phyloP scores from a whole-genome alignment of 495 filamentous ascomycete species.

The Aspergillus sclerotioniger region DNA sequence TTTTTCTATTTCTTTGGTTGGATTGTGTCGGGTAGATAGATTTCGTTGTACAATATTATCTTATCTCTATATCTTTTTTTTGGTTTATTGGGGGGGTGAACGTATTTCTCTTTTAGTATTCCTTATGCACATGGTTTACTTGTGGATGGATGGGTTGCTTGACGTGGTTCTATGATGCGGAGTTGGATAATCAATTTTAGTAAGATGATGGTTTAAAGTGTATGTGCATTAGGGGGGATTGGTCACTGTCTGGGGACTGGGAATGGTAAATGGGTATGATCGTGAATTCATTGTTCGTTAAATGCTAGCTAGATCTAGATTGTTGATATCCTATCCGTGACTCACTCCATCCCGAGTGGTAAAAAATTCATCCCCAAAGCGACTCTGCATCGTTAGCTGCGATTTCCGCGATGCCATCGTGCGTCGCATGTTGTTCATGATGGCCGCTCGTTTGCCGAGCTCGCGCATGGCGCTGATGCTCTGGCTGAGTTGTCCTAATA shows the following conservation, averaged over 20 bases:
- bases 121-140: too few species aligned
- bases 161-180: too few species aligned
- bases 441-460: slow-evolving; percentile 67
- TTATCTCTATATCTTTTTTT: slow-evolving; percentile 19
- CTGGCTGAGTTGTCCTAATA: slow-evolving; percentile 67
- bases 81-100: background rate
- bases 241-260: too few species aligned
- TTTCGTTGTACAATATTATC: slow-evolving; percentile 11
- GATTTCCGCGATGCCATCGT: slow-evolving; percentile 23
- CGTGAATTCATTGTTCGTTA: too few species aligned
- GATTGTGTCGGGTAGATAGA: too few species aligned
- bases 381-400: slow-evolving; percentile 21
- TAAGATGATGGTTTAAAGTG: too few species aligned
- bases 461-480: slow-evolving; percentile 65
- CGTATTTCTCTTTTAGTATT: too few species aligned
- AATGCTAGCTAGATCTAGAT: background rate
- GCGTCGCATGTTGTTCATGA: slow-evolving; percentile 54
- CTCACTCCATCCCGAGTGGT: slow-evolving; percentile 12
- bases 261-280: too few species aligned
- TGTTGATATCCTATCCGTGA: slow-evolving; percentile 1
- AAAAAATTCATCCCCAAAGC: slow-evolving; percentile 32
- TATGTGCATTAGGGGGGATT: too few species aligned
- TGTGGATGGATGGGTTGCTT: too few species aligned
- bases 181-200: too few species aligned
- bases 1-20: slow-evolving; percentile 6